phyloP scores from a whole-genome alignment of 1,284 basidiomycete species.

The Somion occarium region DNA sequence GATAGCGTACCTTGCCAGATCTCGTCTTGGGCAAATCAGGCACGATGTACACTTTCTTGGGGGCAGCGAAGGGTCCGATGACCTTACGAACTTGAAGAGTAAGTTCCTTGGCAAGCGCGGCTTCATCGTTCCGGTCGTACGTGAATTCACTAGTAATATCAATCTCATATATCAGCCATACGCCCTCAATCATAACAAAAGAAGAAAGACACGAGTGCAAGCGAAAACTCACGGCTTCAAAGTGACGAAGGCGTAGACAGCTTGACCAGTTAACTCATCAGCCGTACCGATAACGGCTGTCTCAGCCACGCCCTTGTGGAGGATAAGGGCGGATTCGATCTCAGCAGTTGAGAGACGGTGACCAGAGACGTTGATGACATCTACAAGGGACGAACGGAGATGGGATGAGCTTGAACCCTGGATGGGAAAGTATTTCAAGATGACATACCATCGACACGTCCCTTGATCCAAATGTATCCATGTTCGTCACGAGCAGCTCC shows the following conservation, averaged over 20 bases:
- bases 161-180: neutral
- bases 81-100: slow-evolving; percentile 93
- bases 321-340: slow-evolving; percentile 93
- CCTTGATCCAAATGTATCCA: slow-evolving; percentile 99
- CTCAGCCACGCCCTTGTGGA: slow-evolving; percentile 94
- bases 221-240: slow-evolving; percentile 36
- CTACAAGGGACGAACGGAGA: slow-evolving; percentile 29
- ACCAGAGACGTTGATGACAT: slow-evolving; percentile 93
- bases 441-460: slow-evolving; percentile 85
- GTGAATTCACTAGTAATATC: slow-evolving; percentile 65
- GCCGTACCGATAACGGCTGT: slow-evolving; percentile 83
- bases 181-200: neutral
- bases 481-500: slow-evolving; percentile 93
- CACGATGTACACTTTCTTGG: slow-evolving; percentile 89
- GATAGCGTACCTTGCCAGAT: slow-evolving; percentile 75
- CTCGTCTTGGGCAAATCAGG: slow-evolving; percentile 92
- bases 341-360: slow-evolving; percentile 97
- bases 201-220: neutral
- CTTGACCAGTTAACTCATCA: slow-evolving; percentile 87
- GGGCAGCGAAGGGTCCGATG: slow-evolving; percentile 93
- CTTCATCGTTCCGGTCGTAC: slow-evolving; percentile 66
- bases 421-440: no score
- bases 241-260: slow-evolving; percentile 83
- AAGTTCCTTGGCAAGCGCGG: slow-evolving; percentile 80
- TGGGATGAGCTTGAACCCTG: slow-evolving; percentile 1